These are phyloP conservation scores for Brassica rapa DNA, from an alignment of 345 rosid species.

Conservation along the genomic window DNA sequence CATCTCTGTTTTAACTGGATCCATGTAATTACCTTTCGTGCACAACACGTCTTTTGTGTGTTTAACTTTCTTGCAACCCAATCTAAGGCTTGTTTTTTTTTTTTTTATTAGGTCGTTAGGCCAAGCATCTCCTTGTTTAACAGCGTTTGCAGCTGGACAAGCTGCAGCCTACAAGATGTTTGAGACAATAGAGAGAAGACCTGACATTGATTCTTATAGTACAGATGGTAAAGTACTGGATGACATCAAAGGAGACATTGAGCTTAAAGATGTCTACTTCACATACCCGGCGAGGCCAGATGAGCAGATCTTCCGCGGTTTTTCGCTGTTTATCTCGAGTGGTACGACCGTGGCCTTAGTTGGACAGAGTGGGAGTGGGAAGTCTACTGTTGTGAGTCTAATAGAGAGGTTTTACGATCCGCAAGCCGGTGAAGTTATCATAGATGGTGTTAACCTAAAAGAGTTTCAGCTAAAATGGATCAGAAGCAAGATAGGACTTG, in stretches of 20 bases:
- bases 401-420: slow-evolving; percentile 77
- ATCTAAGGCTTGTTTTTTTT: neutral
- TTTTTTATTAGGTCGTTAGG: slow-evolving; percentile 59
- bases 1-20: slow-evolving; percentile 69
- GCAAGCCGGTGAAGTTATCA: slow-evolving; percentile 53
- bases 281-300: slow-evolving; percentile 66
- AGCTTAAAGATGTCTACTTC: slow-evolving; percentile 56
- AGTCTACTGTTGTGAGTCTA: slow-evolving; percentile 60
- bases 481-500: slow-evolving; percentile 67
- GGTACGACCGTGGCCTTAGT: slow-evolving; percentile 66
- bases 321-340: slow-evolving; percentile 52
- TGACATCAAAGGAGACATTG: slow-evolving; percentile 52
- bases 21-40: slow-evolving; percentile 55
- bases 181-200: slow-evolving; percentile 57
- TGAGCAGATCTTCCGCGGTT: slow-evolving; percentile 52
- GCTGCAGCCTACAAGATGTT: slow-evolving; percentile 69
- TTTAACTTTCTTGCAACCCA: neutral
- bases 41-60: neutral
- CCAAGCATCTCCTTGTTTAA: slow-evolving; percentile 58
- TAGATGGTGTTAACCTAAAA: slow-evolving; percentile 56
- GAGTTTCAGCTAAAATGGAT: slow-evolving; percentile 65
- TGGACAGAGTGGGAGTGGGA: slow-evolving; percentile 76
- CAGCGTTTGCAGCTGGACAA: slow-evolving; percentile 60
- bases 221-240: slow-evolving; percentile 43
- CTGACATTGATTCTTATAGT: slow-evolving; percentile 55